Percentiles rank a stretch among this genome's conserved stretches.
Evolutionary conservation across 768 basidiomycete genomes (phyloP).

Genomic region (Mycena metata): DNA sequence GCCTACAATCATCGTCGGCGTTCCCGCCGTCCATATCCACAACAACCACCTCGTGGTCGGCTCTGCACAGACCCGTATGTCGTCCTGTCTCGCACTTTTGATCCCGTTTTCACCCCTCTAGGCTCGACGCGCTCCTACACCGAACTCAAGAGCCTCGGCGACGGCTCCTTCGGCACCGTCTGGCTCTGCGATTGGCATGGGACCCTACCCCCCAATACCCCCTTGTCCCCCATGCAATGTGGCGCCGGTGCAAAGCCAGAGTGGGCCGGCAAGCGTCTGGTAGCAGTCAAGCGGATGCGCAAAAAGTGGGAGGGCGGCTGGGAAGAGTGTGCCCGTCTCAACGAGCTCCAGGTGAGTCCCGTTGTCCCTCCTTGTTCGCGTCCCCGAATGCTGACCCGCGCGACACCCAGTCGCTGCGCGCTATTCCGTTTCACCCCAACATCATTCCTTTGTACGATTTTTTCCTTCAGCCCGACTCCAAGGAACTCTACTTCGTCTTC

Average conservation of each 20-base stretch:
- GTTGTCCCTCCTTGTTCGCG: constrained; percentile 22
- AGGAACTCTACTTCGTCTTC: constrained; percentile 99
- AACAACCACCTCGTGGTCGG: constrained; percentile 81
- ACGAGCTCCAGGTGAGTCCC: constrained; percentile 89
- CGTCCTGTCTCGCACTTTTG: constrained; percentile 18
- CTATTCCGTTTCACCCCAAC: constrained; percentile 95
- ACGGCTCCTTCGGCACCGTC: constrained; percentile 98
- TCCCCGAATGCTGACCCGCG: constrained; percentile 36
- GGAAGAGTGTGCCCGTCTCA: constrained; percentile 95
- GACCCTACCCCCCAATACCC: constrained; percentile 90
- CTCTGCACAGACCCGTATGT: constrained; percentile 78
- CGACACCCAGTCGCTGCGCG: constrained; percentile 87
- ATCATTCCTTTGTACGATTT: constrained; percentile 99
- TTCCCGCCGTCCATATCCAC: constrained; percentile 83
- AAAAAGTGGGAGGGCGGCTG: constrained; percentile 98
- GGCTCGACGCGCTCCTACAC: constrained; percentile 92
- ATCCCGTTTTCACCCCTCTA: constrained; percentile 48
- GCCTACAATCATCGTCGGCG: constrained; percentile 76
- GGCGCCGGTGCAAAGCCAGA: constrained; percentile 93
- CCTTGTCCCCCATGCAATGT: constrained; percentile 95
- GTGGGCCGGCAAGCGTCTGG: constrained; percentile 94
- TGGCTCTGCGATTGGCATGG: constrained; percentile 99
- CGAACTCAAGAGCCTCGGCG: constrained; percentile 95
- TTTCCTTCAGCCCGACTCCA: constrained; percentile 95
- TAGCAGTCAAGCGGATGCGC: constrained; percentile 99